Percentiles rank a stretch among this genome's conserved stretches.
Conservation (phyloP, 2,329 filamentous ascomycete genomes). For the Triangularia setosa region DNA sequence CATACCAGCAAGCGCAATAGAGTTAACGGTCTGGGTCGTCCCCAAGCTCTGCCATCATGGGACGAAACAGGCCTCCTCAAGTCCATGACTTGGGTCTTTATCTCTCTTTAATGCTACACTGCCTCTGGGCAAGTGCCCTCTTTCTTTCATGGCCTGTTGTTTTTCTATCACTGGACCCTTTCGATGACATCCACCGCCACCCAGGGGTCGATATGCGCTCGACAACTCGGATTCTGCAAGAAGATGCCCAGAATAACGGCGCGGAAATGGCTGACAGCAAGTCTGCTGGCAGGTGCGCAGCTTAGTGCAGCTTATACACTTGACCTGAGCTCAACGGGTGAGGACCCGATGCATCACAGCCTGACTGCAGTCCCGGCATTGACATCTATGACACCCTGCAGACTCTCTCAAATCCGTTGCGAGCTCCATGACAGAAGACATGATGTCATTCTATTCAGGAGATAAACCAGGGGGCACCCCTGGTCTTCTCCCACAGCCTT, state of each 20-base stretch:
- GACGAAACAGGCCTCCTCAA: background rate
- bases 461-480: conserved; percentile 48
- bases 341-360: background rate
- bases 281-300: conserved; percentile 14
- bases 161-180: background rate
- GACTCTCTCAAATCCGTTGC: conserved; percentile 49
- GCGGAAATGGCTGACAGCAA: conserved; percentile 10
- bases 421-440: conserved; percentile 48
- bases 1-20: background rate
- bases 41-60: background rate
- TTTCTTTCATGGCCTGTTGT: conserved; percentile 1
- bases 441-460: conserved; percentile 47
- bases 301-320: conserved; percentile 20
- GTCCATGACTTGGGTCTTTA: conserved; percentile 5
- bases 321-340: conserved; percentile 25
- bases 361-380: background rate
- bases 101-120: conserved; percentile 3
- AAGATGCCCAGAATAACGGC: conserved; percentile 8
- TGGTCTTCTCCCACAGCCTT: conserved; percentile 49
- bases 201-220: background rate
- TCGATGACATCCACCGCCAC: background rate
- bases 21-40: background rate
- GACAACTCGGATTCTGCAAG: background rate
- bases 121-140: conserved; percentile 6
- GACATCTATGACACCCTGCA: conserved; percentile 61